Conservation (phyloP, 768 basidiomycete species). For the Tephrocybe rancida region DNA sequence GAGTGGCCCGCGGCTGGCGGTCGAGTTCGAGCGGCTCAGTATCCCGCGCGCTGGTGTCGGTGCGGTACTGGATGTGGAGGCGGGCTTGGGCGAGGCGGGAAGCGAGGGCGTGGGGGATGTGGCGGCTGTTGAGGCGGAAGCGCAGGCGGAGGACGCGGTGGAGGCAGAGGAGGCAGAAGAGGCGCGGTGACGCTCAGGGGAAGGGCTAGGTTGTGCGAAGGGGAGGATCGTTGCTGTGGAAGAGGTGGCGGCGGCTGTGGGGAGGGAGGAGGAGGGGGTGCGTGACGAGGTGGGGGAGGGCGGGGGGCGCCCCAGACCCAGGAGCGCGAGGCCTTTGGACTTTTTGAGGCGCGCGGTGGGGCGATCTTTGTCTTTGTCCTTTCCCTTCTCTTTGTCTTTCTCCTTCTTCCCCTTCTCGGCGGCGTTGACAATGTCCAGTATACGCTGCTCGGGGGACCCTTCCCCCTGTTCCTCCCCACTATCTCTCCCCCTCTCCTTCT, state of each 20-base stretch:
- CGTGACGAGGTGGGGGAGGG: constrained; percentile 9
- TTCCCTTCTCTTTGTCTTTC: constrained; percentile 3
- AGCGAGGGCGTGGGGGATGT: constrained; percentile 22
- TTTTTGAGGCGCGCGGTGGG: too few relatives aligned
- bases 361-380: constrained; percentile 2
- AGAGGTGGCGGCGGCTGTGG: constrained; percentile 3
- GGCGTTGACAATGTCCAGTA: constrained; percentile 16
- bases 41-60: constrained; percentile 56
- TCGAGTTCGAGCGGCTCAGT: constrained; percentile 53
- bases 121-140: constrained; percentile 11
- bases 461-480: not conserved
- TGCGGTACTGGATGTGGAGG: constrained; percentile 21
- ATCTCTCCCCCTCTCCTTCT: not conserved
- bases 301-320: constrained; percentile 9
- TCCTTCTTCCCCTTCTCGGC: not conserved
- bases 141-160: constrained; percentile 13
- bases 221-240: constrained; percentile 15
- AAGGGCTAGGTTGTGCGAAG: not conserved
- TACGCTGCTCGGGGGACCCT: constrained; percentile 4
- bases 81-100: constrained; percentile 20
- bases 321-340: constrained; percentile 10
- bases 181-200: constrained; percentile 13
- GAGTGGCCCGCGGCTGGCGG: constrained; percentile 30
- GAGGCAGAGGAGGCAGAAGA: constrained; percentile 17
- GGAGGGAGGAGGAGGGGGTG: not conserved